These are phyloP conservation scores for Pholiota microspora DNA, from an alignment of 768 basidiomycete genomes.

Conservation along the genomic window DNA sequence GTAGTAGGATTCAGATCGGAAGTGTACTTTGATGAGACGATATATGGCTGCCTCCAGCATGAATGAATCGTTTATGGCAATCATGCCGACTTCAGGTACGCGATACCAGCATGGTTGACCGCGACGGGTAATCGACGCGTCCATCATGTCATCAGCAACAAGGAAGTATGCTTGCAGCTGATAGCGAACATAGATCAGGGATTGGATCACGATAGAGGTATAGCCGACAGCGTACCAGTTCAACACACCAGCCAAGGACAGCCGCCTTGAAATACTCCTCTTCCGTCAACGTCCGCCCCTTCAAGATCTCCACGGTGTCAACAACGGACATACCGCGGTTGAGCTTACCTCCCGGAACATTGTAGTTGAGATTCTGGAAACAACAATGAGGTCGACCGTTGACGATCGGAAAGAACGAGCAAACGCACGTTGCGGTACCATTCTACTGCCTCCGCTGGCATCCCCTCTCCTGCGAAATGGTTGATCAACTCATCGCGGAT, in stretches of 20 bases:
- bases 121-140: conserved; percentile 87
- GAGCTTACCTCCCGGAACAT: conserved; percentile 95
- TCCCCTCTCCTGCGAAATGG: conserved; percentile 63
- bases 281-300: conserved; percentile 65
- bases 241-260: conserved; percentile 92
- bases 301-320: conserved; percentile 87
- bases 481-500: conserved; percentile 78
- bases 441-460: conserved; percentile 81
- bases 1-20: conserved; percentile 79
- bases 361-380: conserved; percentile 80
- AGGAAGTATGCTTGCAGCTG: conserved; percentile 98
- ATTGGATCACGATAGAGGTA: not conserved
- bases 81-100: conserved; percentile 59
- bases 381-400: not conserved
- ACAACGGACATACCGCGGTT: conserved; percentile 97
- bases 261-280: conserved; percentile 90
- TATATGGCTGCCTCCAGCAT: conserved; percentile 97
- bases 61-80: conserved; percentile 96
- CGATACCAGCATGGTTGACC: conserved; percentile 96
- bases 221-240: conserved; percentile 64
- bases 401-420: not conserved
- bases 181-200: not conserved
- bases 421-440: conserved; percentile 79
- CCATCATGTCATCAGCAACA: conserved; percentile 98
- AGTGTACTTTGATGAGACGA: conserved; percentile 82